Evolutionary conservation across 1,139 yeast species (phyloP), one percentile per base, ranked within the genome.

Genomic region (Saccharomyces pastorianus): DNA sequence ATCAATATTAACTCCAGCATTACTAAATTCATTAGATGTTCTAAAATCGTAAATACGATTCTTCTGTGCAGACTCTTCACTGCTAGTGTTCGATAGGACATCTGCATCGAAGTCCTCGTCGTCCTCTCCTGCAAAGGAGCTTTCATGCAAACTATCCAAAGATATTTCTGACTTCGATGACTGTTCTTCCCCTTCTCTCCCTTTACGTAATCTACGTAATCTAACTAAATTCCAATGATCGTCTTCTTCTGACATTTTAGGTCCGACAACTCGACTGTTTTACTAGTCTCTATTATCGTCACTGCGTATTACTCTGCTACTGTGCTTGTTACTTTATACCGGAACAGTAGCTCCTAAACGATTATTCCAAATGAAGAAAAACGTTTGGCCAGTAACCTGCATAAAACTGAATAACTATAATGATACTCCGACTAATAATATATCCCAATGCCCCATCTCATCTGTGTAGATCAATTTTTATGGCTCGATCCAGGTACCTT

Each of bases 11-110:
- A n/a, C 44, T 25, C 23, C 42, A 34, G n/a, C 13, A 23, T 29
- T 28, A 31, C 38, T 27, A 14, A 50, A 25, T 34, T 28, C 42
- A 49, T 41, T 32, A 11, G 44, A 6, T 6, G 44, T 38, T 11
- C 44, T 38, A 17, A 38, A 20, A 52, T 41, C 32, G 25, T 27
- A 49, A 29, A 11, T 9, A n/a, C 32, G 46, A 11, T 27, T 34
- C 17, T 26, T 29, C 29, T 55, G 55, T 13, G 56, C 52, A 28
- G 51, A 52, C 17, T 57, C 59, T 23, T 60, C 62, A 34, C 61
- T 59, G 51, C 63, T 60, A 5, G 61, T 56, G 47, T 58, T 58
- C 13, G 64, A 61, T 25, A 61, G 47, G 31, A 61, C 56, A 51
- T 59, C 64, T 28, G 56, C 59, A 32, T 58, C 62, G 31, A 51